These are phyloP conservation scores for Lepidium didymum DNA, from an alignment of 345 rosid species.

Conservation along the genomic window DNA sequence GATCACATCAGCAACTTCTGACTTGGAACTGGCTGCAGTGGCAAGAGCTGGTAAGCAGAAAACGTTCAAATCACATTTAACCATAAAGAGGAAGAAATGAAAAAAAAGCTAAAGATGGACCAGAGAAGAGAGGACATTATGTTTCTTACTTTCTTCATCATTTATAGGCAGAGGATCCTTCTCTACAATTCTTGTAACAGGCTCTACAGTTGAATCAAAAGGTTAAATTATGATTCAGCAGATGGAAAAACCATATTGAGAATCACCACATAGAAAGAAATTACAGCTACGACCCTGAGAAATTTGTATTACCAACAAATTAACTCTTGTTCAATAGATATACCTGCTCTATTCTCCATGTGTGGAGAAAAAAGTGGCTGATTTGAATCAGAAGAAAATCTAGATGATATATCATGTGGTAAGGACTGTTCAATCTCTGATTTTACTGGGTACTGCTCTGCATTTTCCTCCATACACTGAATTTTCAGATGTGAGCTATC, in stretches of 20 bases:
- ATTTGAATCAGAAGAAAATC: slow-evolving; percentile 31
- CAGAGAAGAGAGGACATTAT: neutral
- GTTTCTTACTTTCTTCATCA: slow-evolving; percentile 33
- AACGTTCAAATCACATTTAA: neutral
- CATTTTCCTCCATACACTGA: slow-evolving; percentile 29
- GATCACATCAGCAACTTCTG: slow-evolving; percentile 35
- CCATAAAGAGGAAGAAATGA: neutral
- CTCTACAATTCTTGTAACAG: slow-evolving; percentile 13
- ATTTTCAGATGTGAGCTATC: slow-evolving; percentile 23
- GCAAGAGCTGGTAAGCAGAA: slow-evolving; percentile 17
- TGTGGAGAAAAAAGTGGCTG: neutral
- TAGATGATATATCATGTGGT: slow-evolving; percentile 34
- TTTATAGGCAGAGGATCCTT: slow-evolving; percentile 3
- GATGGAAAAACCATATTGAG: neutral
- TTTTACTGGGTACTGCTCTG: slow-evolving; percentile 27
- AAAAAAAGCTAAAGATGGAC: neutral
- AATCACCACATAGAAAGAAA: neutral
- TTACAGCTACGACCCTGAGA: neutral
- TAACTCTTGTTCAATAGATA: neutral
- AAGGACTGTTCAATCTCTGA: slow-evolving; percentile 40
- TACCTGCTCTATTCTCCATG: slow-evolving; percentile 20
- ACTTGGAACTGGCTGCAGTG: slow-evolving; percentile 16
- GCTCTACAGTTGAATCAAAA: slow-evolving; percentile 32
- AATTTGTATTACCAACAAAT: neutral
- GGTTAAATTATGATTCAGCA: slow-evolving; percentile 11